Conservation (phyloP, 805 yeast genomes). For the Kluyveromyces siamensis region DNA sequence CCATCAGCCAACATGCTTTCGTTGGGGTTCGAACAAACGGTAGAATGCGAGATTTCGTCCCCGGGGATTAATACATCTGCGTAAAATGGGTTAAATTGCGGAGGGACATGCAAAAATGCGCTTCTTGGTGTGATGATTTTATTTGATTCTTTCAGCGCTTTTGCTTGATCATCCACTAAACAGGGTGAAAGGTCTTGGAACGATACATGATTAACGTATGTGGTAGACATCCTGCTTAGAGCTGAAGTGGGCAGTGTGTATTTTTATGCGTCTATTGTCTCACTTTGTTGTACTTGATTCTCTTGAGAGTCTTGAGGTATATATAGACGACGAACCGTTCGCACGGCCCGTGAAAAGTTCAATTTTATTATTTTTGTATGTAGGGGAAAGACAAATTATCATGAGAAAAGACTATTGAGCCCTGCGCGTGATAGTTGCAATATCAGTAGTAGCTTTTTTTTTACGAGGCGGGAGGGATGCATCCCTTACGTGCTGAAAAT, state of each 20-base stretch:
- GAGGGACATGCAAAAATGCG: constrained; percentile 23
- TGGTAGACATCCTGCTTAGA: not conserved
- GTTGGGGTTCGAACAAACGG: not conserved
- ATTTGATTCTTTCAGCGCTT: constrained; percentile 12
- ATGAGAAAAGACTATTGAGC: too few relatives aligned
- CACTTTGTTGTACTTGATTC: not conserved
- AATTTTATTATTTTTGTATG: too few relatives aligned
- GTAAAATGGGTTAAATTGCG: constrained; percentile 23
- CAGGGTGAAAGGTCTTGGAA: constrained; percentile 27
- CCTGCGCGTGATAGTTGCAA: too few relatives aligned
- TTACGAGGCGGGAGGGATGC: too few relatives aligned
- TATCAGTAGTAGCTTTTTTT: too few relatives aligned
- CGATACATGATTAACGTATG: constrained; percentile 22
- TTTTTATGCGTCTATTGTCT: too few relatives aligned
- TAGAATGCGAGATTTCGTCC: not conserved
- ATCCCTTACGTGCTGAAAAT: too few relatives aligned
- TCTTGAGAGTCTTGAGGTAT: not conserved
- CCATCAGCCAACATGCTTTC: not conserved
- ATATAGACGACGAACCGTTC: not conserved
- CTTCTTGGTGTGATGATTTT: constrained; percentile 16
- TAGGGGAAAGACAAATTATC: too few relatives aligned
- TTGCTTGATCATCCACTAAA: constrained; percentile 21
- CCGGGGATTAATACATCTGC: not conserved
- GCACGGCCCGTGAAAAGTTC: not conserved
- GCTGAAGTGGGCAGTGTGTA: not conserved